A percentile compares a stretch with the other conserved stretches of the same genome.
Conservation (phyloP, 2,329 filamentous ascomycete species). For the Dactylellina cionopaga region DNA sequence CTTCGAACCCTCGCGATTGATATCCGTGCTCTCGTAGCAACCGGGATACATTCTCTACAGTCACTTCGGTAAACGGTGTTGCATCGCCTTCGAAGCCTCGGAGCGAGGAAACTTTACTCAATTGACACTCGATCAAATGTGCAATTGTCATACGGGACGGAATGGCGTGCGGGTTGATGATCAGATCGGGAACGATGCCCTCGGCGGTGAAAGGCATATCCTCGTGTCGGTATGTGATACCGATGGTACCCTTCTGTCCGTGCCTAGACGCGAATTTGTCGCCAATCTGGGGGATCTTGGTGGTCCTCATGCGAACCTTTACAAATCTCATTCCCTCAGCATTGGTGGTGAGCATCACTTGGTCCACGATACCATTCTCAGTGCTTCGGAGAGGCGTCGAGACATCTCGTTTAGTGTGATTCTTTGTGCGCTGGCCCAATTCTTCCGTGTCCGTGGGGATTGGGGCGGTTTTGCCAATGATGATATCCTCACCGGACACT, state of each 20-base stretch:
- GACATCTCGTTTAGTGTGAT: constrained; percentile 92
- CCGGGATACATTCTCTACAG: constrained; percentile 89
- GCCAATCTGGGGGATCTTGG: constrained; percentile 97
- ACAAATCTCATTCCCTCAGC: constrained; percentile 94
- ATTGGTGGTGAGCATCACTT: constrained; percentile 92
- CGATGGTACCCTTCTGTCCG: constrained; percentile 98
- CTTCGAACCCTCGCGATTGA: constrained; percentile 95
- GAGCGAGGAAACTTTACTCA: constrained; percentile 93
- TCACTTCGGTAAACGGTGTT: constrained; percentile 97
- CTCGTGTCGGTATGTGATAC: constrained; percentile 96
- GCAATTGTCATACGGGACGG: constrained; percentile 99
- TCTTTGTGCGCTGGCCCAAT: constrained; percentile 86
- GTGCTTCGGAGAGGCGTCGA: constrained; percentile 94
- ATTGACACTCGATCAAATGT: constrained; percentile 97
- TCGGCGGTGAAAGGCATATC: constrained; percentile 98
- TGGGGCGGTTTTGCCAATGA: constrained; percentile 97
- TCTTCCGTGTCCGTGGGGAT: constrained; percentile 93
- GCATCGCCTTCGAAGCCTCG: constrained; percentile 96
- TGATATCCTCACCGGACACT: constrained; percentile 97
- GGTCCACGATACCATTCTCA: constrained; percentile 95
- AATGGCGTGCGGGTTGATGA: constrained; percentile 99
- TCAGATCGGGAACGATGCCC: constrained; percentile 82
- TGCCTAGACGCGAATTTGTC: constrained; percentile 99
- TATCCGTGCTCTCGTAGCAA: constrained; percentile 89
- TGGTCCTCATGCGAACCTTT: constrained; percentile 96